Conservation (phyloP, 2,329 filamentous ascomycete species). For the Hypoxylon sp. region DNA sequence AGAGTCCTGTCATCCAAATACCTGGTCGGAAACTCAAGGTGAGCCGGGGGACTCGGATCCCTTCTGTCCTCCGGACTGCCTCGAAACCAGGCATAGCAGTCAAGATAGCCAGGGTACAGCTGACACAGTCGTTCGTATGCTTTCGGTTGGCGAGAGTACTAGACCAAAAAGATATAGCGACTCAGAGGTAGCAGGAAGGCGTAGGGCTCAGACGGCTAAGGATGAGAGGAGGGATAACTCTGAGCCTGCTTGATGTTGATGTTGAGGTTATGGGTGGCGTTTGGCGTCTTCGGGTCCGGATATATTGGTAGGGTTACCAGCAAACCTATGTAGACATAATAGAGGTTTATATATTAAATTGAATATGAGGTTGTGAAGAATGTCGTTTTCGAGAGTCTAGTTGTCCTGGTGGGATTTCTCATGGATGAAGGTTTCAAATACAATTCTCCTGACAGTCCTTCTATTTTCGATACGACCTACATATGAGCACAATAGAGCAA, state of each 20-base stretch:
- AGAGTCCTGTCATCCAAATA: conserved; percentile 48
- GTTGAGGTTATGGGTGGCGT: neutral
- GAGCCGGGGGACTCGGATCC: conserved; percentile 51
- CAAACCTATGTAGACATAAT: neutral
- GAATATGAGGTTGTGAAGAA: neutral
- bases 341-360: neutral
- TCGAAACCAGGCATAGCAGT: conserved; percentile 34
- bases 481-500: too few relatives aligned
- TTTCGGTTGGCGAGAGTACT: neutral
- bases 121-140: conserved; percentile 11
- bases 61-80: conserved; percentile 47
- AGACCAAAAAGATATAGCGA: neutral
- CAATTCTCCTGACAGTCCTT: too few relatives aligned
- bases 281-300: neutral
- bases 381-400: neutral
- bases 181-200: neutral
- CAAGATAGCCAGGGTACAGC: conserved; percentile 8
- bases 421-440: too few relatives aligned
- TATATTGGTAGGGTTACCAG: neutral
- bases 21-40: conserved; percentile 46
- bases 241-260: conserved; percentile 8
- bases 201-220: neutral
- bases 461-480: too few relatives aligned
- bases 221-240: conserved; percentile 10
- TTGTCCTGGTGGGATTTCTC: too few relatives aligned